Percentiles rank a stretch among this genome's conserved stretches.
Conservation (phyloP, 2,329 filamentous ascomycete species). For the Hypoxylon sp. region DNA sequence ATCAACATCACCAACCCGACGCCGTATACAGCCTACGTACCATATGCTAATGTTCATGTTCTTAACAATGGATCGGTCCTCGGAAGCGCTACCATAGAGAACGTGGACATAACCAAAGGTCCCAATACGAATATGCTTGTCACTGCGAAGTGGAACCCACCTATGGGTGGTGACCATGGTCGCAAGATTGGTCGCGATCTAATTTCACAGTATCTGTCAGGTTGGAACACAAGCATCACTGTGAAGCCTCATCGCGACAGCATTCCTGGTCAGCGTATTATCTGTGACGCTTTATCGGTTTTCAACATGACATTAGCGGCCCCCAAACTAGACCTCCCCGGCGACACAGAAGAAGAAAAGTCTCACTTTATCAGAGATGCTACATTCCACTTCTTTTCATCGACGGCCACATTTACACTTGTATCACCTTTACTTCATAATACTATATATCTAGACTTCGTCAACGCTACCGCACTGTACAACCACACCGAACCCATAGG, state of each 20-base stretch:
- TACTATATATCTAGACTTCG: constrained; percentile 77
- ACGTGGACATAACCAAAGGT: constrained; percentile 72
- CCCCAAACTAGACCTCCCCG: constrained; percentile 70
- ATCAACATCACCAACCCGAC: constrained; percentile 93
- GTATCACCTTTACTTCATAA: constrained; percentile 79
- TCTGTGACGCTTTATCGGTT: constrained; percentile 76
- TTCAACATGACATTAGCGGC: constrained; percentile 77
- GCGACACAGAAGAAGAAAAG: constrained; percentile 55
- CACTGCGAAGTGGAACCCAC: constrained; percentile 78
- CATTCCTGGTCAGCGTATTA: constrained; percentile 75
- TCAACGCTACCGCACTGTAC: constrained; percentile 88
- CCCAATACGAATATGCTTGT: constrained; percentile 76
- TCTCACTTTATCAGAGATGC: constrained; percentile 84
- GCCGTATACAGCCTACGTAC: constrained; percentile 82
- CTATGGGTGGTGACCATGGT: constrained; percentile 68
- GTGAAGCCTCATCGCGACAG: constrained; percentile 75
- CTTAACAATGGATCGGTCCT: constrained; percentile 76
- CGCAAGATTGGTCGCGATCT: constrained; percentile 72
- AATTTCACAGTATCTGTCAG: constrained; percentile 86
- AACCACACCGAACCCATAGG: constrained; percentile 82
- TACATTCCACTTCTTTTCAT: constrained; percentile 86
- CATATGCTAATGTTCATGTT: constrained; percentile 80
- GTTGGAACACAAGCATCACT: constrained; percentile 82
- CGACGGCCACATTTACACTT: constrained; percentile 84
- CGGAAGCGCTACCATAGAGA: constrained; percentile 74